Percentiles rank a stretch among this genome's conserved stretches.
Conservation (phyloP, 805 yeast genomes). For the Yarrowia sp. region DNA sequence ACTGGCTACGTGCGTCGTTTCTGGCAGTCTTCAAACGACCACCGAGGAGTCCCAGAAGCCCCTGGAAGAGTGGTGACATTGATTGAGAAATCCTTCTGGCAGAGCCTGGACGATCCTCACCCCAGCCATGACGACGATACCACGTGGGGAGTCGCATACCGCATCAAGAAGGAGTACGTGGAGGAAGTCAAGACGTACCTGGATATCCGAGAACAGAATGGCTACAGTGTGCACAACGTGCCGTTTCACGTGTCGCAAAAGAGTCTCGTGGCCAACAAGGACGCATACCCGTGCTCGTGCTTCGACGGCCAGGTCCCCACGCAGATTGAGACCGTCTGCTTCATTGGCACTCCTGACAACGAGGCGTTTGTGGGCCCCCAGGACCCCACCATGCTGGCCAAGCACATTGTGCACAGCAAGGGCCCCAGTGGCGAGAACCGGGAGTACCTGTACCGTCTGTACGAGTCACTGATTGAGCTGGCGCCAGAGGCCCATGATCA, state of each 20-base stretch:
- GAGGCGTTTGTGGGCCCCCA: conserved; percentile 87
- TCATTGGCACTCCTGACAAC: conserved; percentile 80
- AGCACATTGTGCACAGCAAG: conserved; percentile 49
- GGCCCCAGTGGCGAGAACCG: conserved; percentile 85
- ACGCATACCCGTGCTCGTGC: conserved; percentile 12
- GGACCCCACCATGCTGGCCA: conserved; percentile 55
- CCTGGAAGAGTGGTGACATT: conserved; percentile 91
- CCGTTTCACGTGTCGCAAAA: conserved; percentile 53
- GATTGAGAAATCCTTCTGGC: conserved; percentile 54
- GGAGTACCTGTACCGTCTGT: conserved; percentile 63
- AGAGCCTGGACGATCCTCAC: conserved; percentile 47
- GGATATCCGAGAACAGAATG: conserved; percentile 85
- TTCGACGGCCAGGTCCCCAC: conserved; percentile 5
- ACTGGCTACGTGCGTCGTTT: conserved; percentile 77
- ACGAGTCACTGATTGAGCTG: conserved; percentile 48
- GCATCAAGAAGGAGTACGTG: conserved; percentile 65
- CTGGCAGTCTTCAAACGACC: conserved; percentile 91
- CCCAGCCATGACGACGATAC: conserved; percentile 40
- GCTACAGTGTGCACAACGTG: conserved; percentile 69
- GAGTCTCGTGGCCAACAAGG: conserved; percentile 20
- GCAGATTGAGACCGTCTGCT: conserved; percentile 58
- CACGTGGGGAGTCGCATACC: conserved; percentile 80
- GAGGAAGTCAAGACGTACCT: conserved; percentile 62
- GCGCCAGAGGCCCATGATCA: conserved; percentile 43
- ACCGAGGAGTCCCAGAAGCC: conserved; percentile 79